Percentiles rank a stretch among this genome's conserved stretches.
Conservation (phyloP, 352 stramenopile genomes). For the Thraustochytrium striatum region DNA sequence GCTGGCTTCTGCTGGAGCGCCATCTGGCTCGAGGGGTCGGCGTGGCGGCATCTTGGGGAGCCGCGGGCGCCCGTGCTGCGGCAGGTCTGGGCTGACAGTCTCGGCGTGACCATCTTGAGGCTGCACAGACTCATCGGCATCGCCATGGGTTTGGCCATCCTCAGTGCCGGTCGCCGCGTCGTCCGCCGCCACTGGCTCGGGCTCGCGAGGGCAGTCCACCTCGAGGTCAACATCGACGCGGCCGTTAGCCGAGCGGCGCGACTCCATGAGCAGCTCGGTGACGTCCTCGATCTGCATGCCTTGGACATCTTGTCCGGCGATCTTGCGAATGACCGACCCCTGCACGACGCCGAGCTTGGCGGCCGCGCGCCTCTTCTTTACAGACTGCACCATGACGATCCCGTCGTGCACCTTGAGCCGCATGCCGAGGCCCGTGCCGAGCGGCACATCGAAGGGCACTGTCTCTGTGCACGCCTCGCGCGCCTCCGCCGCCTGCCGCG, state of each 20-base stretch:
- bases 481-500: too few relatives aligned
- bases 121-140: too few relatives aligned
- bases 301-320: background rate
- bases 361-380: background rate
- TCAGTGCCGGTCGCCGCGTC: too few relatives aligned
- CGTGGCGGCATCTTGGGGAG: too few relatives aligned
- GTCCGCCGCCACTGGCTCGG: too few relatives aligned
- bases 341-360: background rate
- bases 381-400: conserved; percentile 3
- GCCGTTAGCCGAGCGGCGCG: background rate
- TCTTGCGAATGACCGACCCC: background rate
- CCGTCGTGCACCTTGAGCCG: conserved; percentile 6
- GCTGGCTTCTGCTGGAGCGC: too few relatives aligned
- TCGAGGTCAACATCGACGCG: background rate
- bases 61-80: too few relatives aligned
- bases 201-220: background rate
- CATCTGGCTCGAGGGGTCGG: too few relatives aligned
- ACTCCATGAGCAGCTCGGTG: background rate
- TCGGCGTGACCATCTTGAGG: too few relatives aligned
- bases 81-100: too few relatives aligned
- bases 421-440: conserved; percentile 5
- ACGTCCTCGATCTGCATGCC: conserved; percentile 10
- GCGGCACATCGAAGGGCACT: background rate
- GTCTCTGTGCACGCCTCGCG: background rate
- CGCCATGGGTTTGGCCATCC: too few relatives aligned